Conservation (phyloP, 192 early-diverging fungal species). For the Funneliformis mosseae region DNA sequence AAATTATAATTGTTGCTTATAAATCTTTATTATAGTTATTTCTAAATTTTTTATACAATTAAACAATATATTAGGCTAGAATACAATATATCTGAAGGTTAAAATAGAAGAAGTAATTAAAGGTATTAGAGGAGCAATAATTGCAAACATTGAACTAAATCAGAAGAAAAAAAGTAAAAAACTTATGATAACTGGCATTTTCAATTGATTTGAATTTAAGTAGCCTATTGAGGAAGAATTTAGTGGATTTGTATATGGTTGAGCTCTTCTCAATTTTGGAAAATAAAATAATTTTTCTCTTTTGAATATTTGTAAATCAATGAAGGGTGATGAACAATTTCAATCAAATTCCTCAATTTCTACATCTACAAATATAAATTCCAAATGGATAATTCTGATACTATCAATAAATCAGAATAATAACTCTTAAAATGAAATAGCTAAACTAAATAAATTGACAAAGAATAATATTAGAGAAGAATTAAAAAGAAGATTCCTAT, state of each 20-base stretch:
- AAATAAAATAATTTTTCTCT: neutral
- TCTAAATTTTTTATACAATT: neutral
- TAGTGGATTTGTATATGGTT: neutral
- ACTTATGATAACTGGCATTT: neutral
- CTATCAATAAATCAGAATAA: neutral
- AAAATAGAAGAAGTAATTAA: neutral
- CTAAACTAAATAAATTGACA: neutral
- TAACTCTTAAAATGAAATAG: neutral
- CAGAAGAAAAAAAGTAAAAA: neutral
- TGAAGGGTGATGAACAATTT: neutral
- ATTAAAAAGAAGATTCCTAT: neutral
- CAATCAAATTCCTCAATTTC: neutral
- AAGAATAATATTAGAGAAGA: neutral
- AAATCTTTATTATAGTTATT: too few relatives aligned
- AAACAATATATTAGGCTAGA: neutral
- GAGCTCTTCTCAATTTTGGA: neutral
- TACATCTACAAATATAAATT: neutral
- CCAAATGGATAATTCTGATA: neutral
- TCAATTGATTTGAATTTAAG: constrained; percentile 2
- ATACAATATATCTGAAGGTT: neutral
- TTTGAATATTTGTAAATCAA: neutral
- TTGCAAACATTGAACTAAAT: neutral
- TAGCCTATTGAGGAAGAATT: neutral
- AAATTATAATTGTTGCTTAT: too few relatives aligned
- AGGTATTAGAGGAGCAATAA: neutral